phyloP scores from a whole-genome alignment of 768 basidiomycete species.

The Daedalea quercina region DNA sequence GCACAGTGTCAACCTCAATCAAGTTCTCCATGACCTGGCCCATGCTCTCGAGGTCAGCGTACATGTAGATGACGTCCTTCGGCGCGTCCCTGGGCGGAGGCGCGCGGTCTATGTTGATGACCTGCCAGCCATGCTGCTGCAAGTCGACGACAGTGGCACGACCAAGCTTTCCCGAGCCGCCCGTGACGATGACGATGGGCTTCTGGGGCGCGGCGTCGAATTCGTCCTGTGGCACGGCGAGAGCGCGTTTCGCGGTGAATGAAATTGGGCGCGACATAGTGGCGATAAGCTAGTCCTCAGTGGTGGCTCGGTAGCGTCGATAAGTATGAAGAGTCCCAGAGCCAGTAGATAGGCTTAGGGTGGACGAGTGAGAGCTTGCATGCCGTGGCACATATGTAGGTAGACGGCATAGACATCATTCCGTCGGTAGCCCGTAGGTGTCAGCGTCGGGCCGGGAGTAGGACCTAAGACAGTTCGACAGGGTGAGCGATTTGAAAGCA shows the following conservation, averaged over 20 bases:
- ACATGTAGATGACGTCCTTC: slow-evolving; percentile 1
- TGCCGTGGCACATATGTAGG: background rate
- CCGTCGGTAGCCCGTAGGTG: background rate
- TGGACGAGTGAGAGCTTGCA: background rate
- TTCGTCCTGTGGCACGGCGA: background rate
- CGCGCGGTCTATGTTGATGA: slow-evolving; percentile 1
- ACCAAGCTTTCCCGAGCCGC: slow-evolving; percentile 3
- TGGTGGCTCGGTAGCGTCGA: no score
- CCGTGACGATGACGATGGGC: background rate
- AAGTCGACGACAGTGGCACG: slow-evolving; percentile 1
- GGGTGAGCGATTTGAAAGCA: background rate
- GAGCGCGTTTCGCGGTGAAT: background rate
- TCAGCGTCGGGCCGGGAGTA: background rate
- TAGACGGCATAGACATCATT: background rate
- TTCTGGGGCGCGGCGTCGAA: background rate
- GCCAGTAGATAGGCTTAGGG: background rate
- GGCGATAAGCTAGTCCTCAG: background rate
- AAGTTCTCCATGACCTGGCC: slow-evolving; percentile 5
- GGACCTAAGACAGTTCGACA: background rate
- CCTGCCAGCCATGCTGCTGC: background rate
- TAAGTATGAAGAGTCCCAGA: no score
- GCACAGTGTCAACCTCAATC: background rate
- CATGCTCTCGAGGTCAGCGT: slow-evolving; percentile 1
- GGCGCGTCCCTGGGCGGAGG: background rate
- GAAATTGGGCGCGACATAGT: background rate